Evolutionary conservation across 108 stramenopile genomes (phyloP), one percentile per base, ranked within the genome.

Genomic region (Mayamaea pseudoterrestris): DNA sequence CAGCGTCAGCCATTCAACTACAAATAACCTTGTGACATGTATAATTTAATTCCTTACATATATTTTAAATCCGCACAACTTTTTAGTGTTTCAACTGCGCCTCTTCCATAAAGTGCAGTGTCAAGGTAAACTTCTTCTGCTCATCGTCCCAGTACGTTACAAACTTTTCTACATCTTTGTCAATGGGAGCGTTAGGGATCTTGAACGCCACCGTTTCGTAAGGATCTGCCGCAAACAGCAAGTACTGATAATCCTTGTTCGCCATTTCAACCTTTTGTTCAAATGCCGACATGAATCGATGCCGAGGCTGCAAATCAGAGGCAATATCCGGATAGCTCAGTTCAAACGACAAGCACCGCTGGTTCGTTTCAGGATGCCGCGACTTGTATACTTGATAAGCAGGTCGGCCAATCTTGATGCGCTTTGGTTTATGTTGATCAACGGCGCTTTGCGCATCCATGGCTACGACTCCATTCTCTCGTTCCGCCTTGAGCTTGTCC

Each of bases 201-300:
- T 97, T 97, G 65, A 99, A 99, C 5, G 88, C 99, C 28, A 99
- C 80, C 21, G 97, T 99, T 63, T 98, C 96, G 58, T 99, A 99
- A 11, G 97, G 97, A 40, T 97, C 99, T 45, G 94, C 95, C 17
- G 99, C 99, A 60, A 99, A 76, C 18, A 99, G 68, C 0, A 99
- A 72, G 47, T 95, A 99, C 61, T 98, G 94, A 50, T 93, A 96
- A 5, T 74, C 66, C 45, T 87, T 83, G 71, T 97, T 95, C 0
- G 96, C 91, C 0, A 96, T 94, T 41, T 98, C 99, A 27, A 97
- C 89, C 35, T 75, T 58, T 71, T 99, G 99, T 73, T 98, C 97
- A 75, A 87, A 99, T 41, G 98, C 93, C 30, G 77, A 80, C 99
- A 99, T 99, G 77, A 99, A 98, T 27, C 99, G 84, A 76, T 97